A percentile compares a stretch with the other conserved stretches of the same genome.
These are phyloP conservation scores for Agarophyton chilense DNA, from an alignment of 23 red algal genomes.

Conservation along the genomic window DNA sequence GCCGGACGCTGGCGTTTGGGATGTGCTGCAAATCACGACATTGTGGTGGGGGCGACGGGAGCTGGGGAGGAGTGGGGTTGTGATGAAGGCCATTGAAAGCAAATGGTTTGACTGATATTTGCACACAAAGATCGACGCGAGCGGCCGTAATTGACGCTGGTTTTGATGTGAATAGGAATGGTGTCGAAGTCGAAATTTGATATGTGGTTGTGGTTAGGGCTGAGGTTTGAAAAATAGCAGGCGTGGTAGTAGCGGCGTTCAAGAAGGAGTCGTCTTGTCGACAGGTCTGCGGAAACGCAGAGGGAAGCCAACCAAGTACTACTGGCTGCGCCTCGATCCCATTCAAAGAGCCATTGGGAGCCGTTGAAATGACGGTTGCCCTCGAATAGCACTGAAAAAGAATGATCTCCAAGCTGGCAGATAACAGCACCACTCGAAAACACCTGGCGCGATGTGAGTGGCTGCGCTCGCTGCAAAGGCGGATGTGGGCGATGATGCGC, in stretches of 20 bases:
- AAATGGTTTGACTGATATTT: neutral
- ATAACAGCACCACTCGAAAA: neutral
- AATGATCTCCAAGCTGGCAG: neutral
- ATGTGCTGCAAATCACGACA: neutral
- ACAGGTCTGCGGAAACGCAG: too few species aligned
- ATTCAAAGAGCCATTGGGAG: neutral
- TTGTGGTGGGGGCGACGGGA: neutral
- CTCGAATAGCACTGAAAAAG: neutral
- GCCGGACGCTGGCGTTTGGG: neutral
- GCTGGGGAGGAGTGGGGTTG: constrained; percentile 2
- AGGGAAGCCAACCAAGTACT: too few species aligned
- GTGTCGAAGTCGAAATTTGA: too few species aligned
- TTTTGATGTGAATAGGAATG: too few species aligned
- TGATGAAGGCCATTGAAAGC: constrained; percentile 54
- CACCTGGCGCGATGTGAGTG: neutral
- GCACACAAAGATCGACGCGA: too few species aligned
- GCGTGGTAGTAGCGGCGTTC: too few species aligned
- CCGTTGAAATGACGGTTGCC: neutral
- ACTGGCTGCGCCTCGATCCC: neutral
- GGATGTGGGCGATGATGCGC: too few species aligned
- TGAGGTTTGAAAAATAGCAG: too few species aligned
- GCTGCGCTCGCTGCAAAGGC: too few species aligned
- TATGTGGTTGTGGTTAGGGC: too few species aligned
- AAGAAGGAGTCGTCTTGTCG: too few species aligned
- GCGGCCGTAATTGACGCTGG: too few species aligned